Conservation (phyloP, 2,329 filamentous ascomycete species). For the Colletotrichum tamarilloi region DNA sequence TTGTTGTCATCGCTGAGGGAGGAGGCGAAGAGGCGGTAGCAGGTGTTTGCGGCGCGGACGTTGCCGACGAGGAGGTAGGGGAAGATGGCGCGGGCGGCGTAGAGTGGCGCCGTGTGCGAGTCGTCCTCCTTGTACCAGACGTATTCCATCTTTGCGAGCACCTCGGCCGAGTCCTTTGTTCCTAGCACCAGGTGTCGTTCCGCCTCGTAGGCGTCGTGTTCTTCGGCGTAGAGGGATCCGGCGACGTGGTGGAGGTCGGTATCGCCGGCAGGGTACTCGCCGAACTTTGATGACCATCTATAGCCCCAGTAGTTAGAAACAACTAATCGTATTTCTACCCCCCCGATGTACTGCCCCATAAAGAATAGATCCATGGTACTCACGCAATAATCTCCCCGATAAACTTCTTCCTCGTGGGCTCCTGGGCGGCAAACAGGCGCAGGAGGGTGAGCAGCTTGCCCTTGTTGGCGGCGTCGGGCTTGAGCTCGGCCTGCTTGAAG, state of each 20-base stretch:
- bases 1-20: conserved; percentile 54
- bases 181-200: conserved; percentile 91
- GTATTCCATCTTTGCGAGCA: conserved; percentile 87
- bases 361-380: conserved; percentile 42
- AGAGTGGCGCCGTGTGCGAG: conserved; percentile 86
- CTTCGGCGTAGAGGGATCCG: conserved; percentile 89
- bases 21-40: conserved; percentile 72
- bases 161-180: conserved; percentile 86
- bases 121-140: conserved; percentile 93
- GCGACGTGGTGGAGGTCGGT: conserved; percentile 94
- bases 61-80: conserved; percentile 94
- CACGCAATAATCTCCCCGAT: conserved; percentile 85
- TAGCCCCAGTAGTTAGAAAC: conserved; percentile 12
- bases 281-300: conserved; percentile 86
- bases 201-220: conserved; percentile 92
- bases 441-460: conserved; percentile 82
- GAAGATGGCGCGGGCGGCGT: conserved; percentile 86
- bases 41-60: conserved; percentile 86
- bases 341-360: too few species aligned
- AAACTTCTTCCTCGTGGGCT: conserved; percentile 94
- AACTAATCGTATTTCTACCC: not conserved
- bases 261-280: conserved; percentile 90
- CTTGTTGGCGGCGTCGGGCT: conserved; percentile 79
- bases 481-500: conserved; percentile 86
- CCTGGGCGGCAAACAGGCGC: conserved; percentile 81